Percentiles rank a stretch among this genome's conserved stretches.
Conservation (phyloP, 169 alveolate species). For the Cryptosporidium parvum region DNA sequence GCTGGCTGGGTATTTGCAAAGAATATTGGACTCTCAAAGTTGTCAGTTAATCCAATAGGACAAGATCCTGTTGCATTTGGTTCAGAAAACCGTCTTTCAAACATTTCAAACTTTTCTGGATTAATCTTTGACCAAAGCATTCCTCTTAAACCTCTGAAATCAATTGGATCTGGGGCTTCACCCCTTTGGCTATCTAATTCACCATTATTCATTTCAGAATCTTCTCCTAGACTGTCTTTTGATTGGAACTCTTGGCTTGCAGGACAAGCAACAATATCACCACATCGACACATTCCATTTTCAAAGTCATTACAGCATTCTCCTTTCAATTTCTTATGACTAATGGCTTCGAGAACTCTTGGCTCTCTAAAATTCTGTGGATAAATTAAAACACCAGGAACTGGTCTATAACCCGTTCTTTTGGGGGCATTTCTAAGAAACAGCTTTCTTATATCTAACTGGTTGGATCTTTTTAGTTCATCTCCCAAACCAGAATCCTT, state of each 20-base stretch:
- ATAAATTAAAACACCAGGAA: constrained; percentile 65
- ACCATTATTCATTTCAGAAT: not conserved
- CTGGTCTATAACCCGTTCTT: constrained; percentile 69
- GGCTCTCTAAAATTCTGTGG: constrained; percentile 68
- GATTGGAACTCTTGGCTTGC: constrained; percentile 69
- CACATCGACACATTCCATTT: constrained; percentile 53
- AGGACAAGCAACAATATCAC: constrained; percentile 68
- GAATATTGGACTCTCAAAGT: constrained; percentile 60
- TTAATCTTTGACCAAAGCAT: constrained; percentile 67
- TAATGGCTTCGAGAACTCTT: constrained; percentile 11
- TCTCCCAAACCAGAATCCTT: constrained; percentile 12
- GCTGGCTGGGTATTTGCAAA: constrained; percentile 40
- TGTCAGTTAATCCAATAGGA: constrained; percentile 40
- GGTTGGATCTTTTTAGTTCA: constrained; percentile 8
- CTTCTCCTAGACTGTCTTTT: constrained; percentile 3
- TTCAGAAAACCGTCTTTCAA: constrained; percentile 65
- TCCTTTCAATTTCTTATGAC: constrained; percentile 10
- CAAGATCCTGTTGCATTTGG: constrained; percentile 71
- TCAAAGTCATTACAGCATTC: constrained; percentile 32
- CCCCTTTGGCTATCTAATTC: not conserved
- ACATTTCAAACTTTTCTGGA: constrained; percentile 60
- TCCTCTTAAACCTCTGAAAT: constrained; percentile 70
- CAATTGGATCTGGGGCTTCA: constrained; percentile 35
- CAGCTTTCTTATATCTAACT: constrained; percentile 48
- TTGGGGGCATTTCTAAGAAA: constrained; percentile 69